phyloP scores from a whole-genome alignment of 805 yeast genomes.

The Saturnispora quitensis region DNA sequence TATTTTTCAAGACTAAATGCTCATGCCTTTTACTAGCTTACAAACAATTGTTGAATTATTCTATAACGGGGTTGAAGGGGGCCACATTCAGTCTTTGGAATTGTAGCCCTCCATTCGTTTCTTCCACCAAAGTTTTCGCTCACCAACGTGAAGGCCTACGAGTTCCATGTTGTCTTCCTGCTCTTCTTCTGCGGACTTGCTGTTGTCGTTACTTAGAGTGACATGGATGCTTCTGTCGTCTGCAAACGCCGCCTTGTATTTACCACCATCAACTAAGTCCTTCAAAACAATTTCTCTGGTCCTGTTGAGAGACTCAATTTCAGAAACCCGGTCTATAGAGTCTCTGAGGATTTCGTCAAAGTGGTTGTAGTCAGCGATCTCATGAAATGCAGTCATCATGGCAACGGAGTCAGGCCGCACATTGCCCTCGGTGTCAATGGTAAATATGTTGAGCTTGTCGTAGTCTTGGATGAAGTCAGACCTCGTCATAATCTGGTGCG shows the following conservation, averaged over 20 bases:
- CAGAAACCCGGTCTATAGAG: slow-evolving; percentile 59
- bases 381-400: slow-evolving; percentile 85
- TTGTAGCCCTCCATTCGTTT: slow-evolving; percentile 31
- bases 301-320: slow-evolving; percentile 68
- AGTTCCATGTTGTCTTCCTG: slow-evolving; percentile 17
- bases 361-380: slow-evolving; percentile 61
- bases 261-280: slow-evolving; percentile 50
- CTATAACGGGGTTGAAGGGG: neutral
- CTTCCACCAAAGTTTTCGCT: slow-evolving; percentile 39
- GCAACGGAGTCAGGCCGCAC: slow-evolving; percentile 80
- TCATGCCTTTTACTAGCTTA: neutral
- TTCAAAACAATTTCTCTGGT: slow-evolving; percentile 69
- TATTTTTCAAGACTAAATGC: neutral
- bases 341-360: slow-evolving; percentile 59
- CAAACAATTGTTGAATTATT: neutral
- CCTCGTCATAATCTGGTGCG: slow-evolving; percentile 77
- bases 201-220: slow-evolving; percentile 7
- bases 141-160: slow-evolving; percentile 29
- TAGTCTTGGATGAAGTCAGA: slow-evolving; percentile 69
- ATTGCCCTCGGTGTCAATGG: slow-evolving; percentile 62
- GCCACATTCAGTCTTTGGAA: neutral
- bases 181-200: slow-evolving; percentile 14
- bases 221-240: neutral
- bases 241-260: slow-evolving; percentile 25
- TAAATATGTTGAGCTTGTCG: slow-evolving; percentile 70